A percentile compares a stretch with the other conserved stretches of the same genome.
phyloP scores from a whole-genome alignment of 139 green algal genomes.

The Diplosphaera chodatii region DNA sequence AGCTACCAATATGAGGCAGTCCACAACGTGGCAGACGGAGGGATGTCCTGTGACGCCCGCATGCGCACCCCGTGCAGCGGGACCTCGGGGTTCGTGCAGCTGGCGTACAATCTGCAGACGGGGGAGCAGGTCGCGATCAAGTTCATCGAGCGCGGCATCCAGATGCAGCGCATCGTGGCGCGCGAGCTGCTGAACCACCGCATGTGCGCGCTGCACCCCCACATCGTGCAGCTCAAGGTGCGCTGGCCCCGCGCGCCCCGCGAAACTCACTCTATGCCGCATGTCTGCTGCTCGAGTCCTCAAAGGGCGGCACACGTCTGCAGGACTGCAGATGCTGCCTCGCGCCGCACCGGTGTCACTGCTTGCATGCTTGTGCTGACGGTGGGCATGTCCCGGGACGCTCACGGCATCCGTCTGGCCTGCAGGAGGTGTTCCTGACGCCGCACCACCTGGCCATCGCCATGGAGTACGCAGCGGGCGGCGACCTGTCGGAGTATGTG shows the following conservation, averaged over 20 bases:
- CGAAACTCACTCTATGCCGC: no score
- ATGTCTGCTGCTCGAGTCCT: no score
- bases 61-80: slow-evolving; percentile 38
- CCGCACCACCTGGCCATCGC: slow-evolving; percentile 69
- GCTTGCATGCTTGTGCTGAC: no score
- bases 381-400: no score
- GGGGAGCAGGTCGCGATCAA: slow-evolving; percentile 71
- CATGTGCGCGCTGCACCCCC: slow-evolving; percentile 84
- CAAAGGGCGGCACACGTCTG: no score
- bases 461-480: slow-evolving; percentile 76
- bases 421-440: slow-evolving; percentile 65
- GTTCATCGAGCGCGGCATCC: slow-evolving; percentile 72
- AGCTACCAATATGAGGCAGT: no score
- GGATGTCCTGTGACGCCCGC: no score
- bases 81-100: slow-evolving; percentile 84
- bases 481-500: slow-evolving; percentile 73
- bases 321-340: no score
- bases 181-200: slow-evolving; percentile 95
- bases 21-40: no score
- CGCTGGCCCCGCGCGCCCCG: no score
- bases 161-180: slow-evolving; percentile 58
- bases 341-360: no score
- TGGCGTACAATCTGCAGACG: slow-evolving; percentile 60
- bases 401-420: no score
- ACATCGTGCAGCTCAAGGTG: slow-evolving; percentile 88